Evolutionary conservation across 768 basidiomycete genomes (phyloP).

Genomic region (Rhizopogon vulgaris): DNA sequence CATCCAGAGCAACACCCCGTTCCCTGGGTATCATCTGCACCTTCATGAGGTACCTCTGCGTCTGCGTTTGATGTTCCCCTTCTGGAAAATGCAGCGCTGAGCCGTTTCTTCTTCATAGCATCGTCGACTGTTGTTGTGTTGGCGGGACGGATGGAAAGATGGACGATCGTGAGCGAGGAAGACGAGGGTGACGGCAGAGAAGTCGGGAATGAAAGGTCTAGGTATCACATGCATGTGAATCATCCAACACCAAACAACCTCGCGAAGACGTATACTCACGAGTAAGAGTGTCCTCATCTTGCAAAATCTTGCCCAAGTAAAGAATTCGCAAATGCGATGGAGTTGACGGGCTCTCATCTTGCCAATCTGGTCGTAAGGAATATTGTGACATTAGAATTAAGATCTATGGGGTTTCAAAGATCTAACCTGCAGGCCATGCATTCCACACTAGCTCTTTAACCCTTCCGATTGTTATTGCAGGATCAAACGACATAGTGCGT

Average conservation of each 20-base stretch:
- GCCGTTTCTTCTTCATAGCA: conserved; percentile 43
- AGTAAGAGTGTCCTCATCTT: conserved; percentile 72
- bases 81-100: conserved; percentile 22
- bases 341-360: conserved; percentile 70
- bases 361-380: conserved; percentile 51
- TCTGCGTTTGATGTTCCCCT: conserved; percentile 9
- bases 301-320: conserved; percentile 74
- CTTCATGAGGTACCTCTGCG: conserved; percentile 5
- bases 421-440: conserved; percentile 67
- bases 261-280: conserved; percentile 36
- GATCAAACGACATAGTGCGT: conserved; percentile 69
- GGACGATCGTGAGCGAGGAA: conserved; percentile 56
- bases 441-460: conserved; percentile 84
- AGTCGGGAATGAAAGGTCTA: conserved; percentile 27
- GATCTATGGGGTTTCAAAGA: not conserved
- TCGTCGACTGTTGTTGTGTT: conserved; percentile 45
- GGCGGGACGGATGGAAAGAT: conserved; percentile 64
- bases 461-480: conserved; percentile 66
- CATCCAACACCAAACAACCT: not conserved
- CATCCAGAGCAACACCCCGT: conserved; percentile 34
- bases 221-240: not conserved
- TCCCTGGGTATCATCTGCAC: conserved; percentile 15
- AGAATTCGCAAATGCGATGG: conserved; percentile 73
- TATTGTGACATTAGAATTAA: not conserved
- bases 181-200: conserved; percentile 24